Base-by-base conservation (phyloP, 306 rosid species). In the Luffa acutangula region DNA sequence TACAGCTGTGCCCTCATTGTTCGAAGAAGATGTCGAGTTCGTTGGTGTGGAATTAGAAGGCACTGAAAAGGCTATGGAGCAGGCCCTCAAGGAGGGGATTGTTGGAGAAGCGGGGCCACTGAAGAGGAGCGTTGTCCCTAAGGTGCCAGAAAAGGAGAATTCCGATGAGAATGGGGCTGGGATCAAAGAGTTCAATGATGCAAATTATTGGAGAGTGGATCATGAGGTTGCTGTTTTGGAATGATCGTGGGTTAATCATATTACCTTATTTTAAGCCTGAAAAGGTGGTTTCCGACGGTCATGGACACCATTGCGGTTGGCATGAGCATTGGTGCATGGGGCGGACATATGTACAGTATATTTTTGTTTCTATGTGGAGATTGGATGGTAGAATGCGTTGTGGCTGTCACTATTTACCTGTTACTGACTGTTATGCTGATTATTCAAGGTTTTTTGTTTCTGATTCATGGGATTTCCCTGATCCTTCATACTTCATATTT, bases 91-190 rank as follows among this genome's bases (percentile, higher is more conserved):
- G 86, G 98, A 96, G 87, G 99, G 98, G 11, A 91, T 91, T 81
- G 99, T 96, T 56, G 99, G 98, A 83, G 98, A 96, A 86, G 99
- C 97, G 7, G 99, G 98, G 70, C 98, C 99, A n/a, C 83, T 96
- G 90, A 92, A 91, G 91, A 91, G 91, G 82, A 89, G 85, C 81
- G 62, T 83, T 51, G 51, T 71, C 59, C 84, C 90, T 2, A 91
- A 91, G 87, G 92, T 75, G 73, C 79, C 88, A 33, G 96, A 90
- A 75, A 93, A 90, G 77, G 98, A 93, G 52, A 87, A 84, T 43
- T 75, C 94, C 0, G 99, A 91, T 0, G 98, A 89, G 42, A 93
- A 86, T 56, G 91, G 87, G 51, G 87, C 93, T 58, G 98, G 88
- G 67, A 85, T 82, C 69, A 93, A 96, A 87, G 99, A 96, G 82